phyloP scores from a whole-genome alignment of 169 alveolate species.

The Eimeria sp. region DNA sequence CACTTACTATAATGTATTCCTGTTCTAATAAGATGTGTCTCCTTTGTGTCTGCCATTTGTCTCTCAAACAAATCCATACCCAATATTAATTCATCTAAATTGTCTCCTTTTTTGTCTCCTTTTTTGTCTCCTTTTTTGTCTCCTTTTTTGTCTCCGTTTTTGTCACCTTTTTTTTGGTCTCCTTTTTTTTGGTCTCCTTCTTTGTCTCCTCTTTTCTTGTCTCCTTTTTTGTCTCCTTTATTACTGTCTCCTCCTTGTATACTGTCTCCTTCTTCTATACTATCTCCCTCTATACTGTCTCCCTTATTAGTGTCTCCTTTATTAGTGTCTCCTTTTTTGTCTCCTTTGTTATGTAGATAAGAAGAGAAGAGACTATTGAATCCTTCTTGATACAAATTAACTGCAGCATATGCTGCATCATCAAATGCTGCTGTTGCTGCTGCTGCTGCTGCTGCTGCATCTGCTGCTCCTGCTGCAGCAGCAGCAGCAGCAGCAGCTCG shows the following conservation, averaged over 20 bases:
- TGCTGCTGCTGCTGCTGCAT: not conserved
- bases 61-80: not conserved
- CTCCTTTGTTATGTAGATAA: not conserved
- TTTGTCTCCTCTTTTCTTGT: not conserved
- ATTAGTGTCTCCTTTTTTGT: not conserved
- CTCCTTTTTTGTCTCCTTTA: conserved; percentile 4
- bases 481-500: conserved; percentile 14
- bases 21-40: not conserved
- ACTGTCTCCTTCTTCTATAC: not conserved
- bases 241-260: not conserved
- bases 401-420: no score
- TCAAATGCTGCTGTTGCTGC: not conserved
- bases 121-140: conserved; percentile 10
- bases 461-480: not conserved
- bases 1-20: not conserved
- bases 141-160: not conserved
- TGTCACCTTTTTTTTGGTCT: not conserved
- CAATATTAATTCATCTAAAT: not conserved
- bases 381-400: not conserved
- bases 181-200: not conserved
- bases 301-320: conserved; percentile 23
- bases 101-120: not conserved
- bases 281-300: conserved; percentile 25
- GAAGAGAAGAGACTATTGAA: not conserved
- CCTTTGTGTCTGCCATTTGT: not conserved